phyloP scores from a whole-genome alignment of 2,329 filamentous ascomycete genomes.

The Bimuria novae-zelandiae region DNA sequence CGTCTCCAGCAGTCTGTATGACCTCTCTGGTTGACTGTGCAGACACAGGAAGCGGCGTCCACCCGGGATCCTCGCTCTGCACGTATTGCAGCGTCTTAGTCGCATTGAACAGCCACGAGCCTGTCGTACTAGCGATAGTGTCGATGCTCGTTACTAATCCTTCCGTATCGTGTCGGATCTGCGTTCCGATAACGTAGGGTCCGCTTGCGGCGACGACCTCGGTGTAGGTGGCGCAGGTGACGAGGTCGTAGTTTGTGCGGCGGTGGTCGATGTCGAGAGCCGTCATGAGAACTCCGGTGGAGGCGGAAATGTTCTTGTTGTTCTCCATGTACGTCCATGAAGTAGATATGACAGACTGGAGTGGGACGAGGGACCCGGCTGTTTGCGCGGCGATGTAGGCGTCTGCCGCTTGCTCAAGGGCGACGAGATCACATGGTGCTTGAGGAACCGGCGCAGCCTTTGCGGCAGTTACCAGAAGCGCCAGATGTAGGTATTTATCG shows the following conservation, averaged over 20 bases:
- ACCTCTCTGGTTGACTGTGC: slow-evolving; percentile 15
- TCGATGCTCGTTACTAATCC: slow-evolving; percentile 19
- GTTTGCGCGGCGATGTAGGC: slow-evolving; percentile 27
- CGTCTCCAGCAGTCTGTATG: slow-evolving; percentile 26
- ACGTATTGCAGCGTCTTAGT: slow-evolving; percentile 27
- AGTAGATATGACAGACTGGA: slow-evolving; percentile 10
- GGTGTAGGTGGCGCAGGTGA: slow-evolving; percentile 28
- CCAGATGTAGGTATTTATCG: not conserved
- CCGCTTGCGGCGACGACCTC: slow-evolving; percentile 20
- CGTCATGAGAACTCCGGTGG: slow-evolving; percentile 16
- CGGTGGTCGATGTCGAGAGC: slow-evolving; percentile 24
- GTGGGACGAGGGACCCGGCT: slow-evolving; percentile 11
- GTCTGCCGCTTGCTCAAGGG: slow-evolving; percentile 11
- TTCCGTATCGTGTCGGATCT: slow-evolving; percentile 19
- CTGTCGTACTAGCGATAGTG: slow-evolving; percentile 20
- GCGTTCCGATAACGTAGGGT: slow-evolving; percentile 24
- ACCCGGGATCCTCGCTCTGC: slow-evolving; percentile 14
- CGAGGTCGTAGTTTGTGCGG: slow-evolving; percentile 26
- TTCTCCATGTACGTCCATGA: slow-evolving; percentile 25
- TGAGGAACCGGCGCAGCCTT: slow-evolving; percentile 4
- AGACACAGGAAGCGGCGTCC: slow-evolving; percentile 16
- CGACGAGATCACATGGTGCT: not conserved
- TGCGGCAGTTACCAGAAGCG: not conserved
- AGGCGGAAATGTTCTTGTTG: slow-evolving; percentile 16
- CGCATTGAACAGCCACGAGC: slow-evolving; percentile 28